Percentiles rank a stretch among this genome's conserved stretches.
These are phyloP conservation scores for Chlorociboria aeruginascens DNA, from an alignment of 495 filamentous ascomycete genomes.

Conservation along the genomic window DNA sequence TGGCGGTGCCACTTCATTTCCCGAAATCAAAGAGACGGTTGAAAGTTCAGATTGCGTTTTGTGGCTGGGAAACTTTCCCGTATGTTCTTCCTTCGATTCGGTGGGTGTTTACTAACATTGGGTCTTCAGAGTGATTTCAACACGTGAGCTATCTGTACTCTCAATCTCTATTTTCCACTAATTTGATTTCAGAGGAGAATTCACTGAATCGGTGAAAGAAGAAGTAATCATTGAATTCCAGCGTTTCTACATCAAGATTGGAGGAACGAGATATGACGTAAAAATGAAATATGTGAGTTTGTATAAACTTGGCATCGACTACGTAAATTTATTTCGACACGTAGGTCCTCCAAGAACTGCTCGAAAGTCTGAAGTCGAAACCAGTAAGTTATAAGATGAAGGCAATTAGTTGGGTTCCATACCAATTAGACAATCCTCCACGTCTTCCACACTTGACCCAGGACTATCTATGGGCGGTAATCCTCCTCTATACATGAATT, in stretches of 20 bases:
- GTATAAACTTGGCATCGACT: neutral
- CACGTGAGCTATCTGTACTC: slow-evolving; percentile 5
- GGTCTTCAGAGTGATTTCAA: slow-evolving; percentile 18
- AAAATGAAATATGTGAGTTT: slow-evolving; percentile 22
- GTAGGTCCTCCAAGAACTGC: slow-evolving; percentile 16
- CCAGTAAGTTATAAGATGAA: slow-evolving; percentile 7
- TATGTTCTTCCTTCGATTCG: slow-evolving; percentile 16
- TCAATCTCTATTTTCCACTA: neutral
- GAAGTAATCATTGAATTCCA: slow-evolving; percentile 27
- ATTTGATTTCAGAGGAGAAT: slow-evolving; percentile 20
- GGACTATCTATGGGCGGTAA: slow-evolving; percentile 27
- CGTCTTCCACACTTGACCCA: slow-evolving; percentile 17
- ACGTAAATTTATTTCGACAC: neutral
- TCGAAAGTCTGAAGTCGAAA: slow-evolving; percentile 13
- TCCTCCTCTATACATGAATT: neutral
- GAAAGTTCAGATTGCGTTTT: slow-evolving; percentile 25
- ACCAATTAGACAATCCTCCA: slow-evolving; percentile 5
- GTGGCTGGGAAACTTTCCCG: slow-evolving; percentile 25
- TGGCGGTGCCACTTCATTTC: slow-evolving; percentile 19
- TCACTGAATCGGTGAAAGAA: slow-evolving; percentile 21
- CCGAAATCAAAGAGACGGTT: slow-evolving; percentile 15
- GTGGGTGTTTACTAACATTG: neutral
- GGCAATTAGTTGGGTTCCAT: slow-evolving; percentile 16
- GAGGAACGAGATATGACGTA: slow-evolving; percentile 19
- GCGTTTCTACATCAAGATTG: slow-evolving; percentile 26